These are phyloP conservation scores for Colletotrichum musicola DNA, from an alignment of 2,329 filamentous ascomycete species.

Conservation along the genomic window DNA sequence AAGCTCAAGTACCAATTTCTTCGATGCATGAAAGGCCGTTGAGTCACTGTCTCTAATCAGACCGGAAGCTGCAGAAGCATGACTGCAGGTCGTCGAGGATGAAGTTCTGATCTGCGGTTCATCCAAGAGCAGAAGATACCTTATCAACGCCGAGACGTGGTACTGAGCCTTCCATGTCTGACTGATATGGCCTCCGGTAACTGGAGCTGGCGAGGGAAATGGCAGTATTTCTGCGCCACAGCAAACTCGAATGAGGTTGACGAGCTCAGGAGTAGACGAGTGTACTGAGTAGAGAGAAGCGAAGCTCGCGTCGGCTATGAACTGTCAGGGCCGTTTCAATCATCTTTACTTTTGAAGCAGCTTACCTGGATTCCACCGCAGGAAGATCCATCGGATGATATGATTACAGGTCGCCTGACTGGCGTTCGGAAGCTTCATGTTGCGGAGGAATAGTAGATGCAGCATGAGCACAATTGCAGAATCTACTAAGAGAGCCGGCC, in stretches of 20 bases:
- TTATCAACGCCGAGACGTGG: slow-evolving; percentile 58
- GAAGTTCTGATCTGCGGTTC: slow-evolving; percentile 40
- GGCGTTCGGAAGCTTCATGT: slow-evolving; percentile 75
- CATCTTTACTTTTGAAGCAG: slow-evolving; percentile 15
- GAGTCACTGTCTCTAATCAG: slow-evolving; percentile 47
- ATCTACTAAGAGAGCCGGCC: slow-evolving; percentile 83
- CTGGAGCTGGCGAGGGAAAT: slow-evolving; percentile 47
- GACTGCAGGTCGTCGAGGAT: neutral
- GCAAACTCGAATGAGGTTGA: slow-evolving; percentile 77
- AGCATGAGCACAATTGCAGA: slow-evolving; percentile 81
- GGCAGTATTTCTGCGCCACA: slow-evolving; percentile 64
- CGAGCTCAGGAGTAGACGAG: slow-evolving; percentile 73
- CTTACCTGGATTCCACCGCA: slow-evolving; percentile 85
- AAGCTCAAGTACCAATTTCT: slow-evolving; percentile 66
- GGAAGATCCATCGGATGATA: slow-evolving; percentile 84
- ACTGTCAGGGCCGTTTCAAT: slow-evolving; percentile 16
- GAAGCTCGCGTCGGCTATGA: slow-evolving; percentile 74
- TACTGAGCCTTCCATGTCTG: slow-evolving; percentile 61
- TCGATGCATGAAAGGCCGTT: slow-evolving; percentile 57
- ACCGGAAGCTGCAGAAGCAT: slow-evolving; percentile 27
- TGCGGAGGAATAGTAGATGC: slow-evolving; percentile 74
- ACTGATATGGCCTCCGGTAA: slow-evolving; percentile 61
- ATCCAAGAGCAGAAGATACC: slow-evolving; percentile 69
- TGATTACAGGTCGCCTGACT: slow-evolving; percentile 77
- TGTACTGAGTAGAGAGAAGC: slow-evolving; percentile 74